phyloP scores from a whole-genome alignment of 352 stramenopile species.

The Phytophthora ohioensis region DNA sequence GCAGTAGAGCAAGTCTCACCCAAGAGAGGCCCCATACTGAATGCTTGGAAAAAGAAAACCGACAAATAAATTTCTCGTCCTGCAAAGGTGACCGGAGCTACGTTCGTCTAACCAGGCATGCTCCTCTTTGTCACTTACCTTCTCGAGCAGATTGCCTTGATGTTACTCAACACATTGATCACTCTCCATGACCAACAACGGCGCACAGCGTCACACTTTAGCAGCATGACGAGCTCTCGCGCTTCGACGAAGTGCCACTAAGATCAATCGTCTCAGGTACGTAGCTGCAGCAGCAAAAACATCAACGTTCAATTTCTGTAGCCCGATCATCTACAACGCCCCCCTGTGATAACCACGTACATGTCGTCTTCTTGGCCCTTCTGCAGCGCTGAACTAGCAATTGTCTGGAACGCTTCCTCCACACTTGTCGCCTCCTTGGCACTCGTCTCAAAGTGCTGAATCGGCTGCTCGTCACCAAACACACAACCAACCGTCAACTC shows the following conservation, averaged over 20 bases:
- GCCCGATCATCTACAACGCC: not conserved
- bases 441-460: constrained; percentile 98
- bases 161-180: constrained; percentile 8
- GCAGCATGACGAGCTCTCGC: constrained; percentile 77
- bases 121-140: constrained; percentile 5
- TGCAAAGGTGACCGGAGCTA: constrained; percentile 16
- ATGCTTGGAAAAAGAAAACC: constrained; percentile 28
- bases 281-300: constrained; percentile 51
- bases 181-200: constrained; percentile 8
- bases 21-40: constrained; percentile 7
- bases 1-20: constrained; percentile 24
- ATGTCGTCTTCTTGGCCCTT: constrained; percentile 91
- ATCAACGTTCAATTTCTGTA: not conserved
- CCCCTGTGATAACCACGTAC: constrained; percentile 40
- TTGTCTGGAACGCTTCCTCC: constrained; percentile 96
- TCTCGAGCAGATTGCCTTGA: not conserved
- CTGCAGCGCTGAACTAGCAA: constrained; percentile 89
- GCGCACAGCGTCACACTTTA: constrained; percentile 40
- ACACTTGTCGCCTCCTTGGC: constrained; percentile 98
- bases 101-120: constrained; percentile 26
- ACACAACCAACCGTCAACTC: not conserved
- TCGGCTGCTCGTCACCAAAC: constrained; percentile 55
- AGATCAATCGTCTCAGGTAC: constrained; percentile 89
- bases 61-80: constrained; percentile 32
- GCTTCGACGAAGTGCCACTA: constrained; percentile 76